A percentile compares a stretch with the other conserved stretches of the same genome.
phyloP scores from a whole-genome alignment of 2,329 filamentous ascomycete genomes.

The Ambrosiella xylebori region DNA sequence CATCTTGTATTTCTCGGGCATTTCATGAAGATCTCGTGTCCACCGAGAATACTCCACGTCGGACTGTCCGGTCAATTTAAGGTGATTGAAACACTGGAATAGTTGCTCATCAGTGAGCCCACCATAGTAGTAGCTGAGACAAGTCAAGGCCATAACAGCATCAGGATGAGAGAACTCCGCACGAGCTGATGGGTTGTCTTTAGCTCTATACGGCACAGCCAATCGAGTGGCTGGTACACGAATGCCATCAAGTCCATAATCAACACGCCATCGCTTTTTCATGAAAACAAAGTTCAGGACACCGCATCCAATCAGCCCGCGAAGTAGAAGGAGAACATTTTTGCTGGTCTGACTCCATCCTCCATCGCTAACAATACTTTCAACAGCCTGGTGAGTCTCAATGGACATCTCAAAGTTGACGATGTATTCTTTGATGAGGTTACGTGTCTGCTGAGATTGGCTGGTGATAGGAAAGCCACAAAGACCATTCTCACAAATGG shows the following conservation, averaged over 20 bases:
- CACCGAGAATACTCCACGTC: constrained; percentile 33
- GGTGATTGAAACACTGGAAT: constrained; percentile 26
- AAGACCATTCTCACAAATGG: constrained; percentile 28
- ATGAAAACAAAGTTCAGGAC: constrained; percentile 36
- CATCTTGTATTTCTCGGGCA: constrained; percentile 24
- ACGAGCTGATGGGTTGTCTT: constrained; percentile 35
- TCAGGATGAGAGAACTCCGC: constrained; percentile 49
- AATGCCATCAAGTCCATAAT: constrained; percentile 38
- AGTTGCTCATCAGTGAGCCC: constrained; percentile 37
- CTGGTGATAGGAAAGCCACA: constrained; percentile 25
- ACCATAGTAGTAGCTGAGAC: constrained; percentile 36
- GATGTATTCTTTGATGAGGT: constrained; percentile 28
- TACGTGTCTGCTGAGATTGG: constrained; percentile 18
- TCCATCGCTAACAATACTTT: constrained; percentile 16
- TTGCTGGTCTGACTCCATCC: constrained; percentile 21
- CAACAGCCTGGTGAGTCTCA: constrained; percentile 20
- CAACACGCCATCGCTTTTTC: constrained; percentile 46
- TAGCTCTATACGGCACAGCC: constrained; percentile 42
- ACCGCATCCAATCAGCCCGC: constrained; percentile 38
- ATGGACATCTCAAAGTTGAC: constrained; percentile 18
- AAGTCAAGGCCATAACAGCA: constrained; percentile 37
- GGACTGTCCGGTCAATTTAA: constrained; percentile 35
- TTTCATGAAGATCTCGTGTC: constrained; percentile 20
- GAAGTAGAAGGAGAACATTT: constrained; percentile 28
- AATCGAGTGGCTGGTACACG: constrained; percentile 28